A percentile compares a stretch with the other conserved stretches of the same genome.
Evolutionary conservation across 2,329 filamentous ascomycete species (phyloP).

Genomic region (Aspergillus tubingensis): DNA sequence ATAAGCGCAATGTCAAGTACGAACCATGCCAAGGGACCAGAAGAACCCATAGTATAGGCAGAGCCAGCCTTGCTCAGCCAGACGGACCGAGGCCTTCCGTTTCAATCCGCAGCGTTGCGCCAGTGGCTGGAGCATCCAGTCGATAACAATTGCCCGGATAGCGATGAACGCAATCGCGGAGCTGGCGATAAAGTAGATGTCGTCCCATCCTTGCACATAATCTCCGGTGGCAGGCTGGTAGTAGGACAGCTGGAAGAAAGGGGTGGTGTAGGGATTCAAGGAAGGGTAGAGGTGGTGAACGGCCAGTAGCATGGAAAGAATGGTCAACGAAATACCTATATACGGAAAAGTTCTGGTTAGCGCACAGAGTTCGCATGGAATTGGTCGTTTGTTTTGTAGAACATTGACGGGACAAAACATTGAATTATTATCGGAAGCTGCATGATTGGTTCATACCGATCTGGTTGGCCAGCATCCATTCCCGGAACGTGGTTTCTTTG

Average conservation of each 20-base stretch:
- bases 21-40: conserved; percentile 81
- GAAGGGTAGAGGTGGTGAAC: conserved; percentile 81
- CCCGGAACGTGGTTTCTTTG: conserved; percentile 46
- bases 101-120: conserved; percentile 72
- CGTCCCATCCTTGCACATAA: conserved; percentile 78
- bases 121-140: conserved; percentile 79
- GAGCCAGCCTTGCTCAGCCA: conserved; percentile 94
- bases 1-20: conserved; percentile 31
- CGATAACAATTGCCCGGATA: conserved; percentile 79
- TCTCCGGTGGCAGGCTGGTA: conserved; percentile 67
- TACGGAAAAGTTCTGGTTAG: conserved; percentile 4
- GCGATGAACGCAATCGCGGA: conserved; percentile 86
- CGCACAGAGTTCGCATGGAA: neutral
- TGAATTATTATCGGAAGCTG: neutral
- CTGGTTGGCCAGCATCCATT: conserved; percentile 76
- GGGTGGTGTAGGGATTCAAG: conserved; percentile 74
- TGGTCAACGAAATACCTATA: conserved; percentile 79
- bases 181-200: conserved; percentile 73
- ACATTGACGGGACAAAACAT: neutral
- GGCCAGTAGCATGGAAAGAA: conserved; percentile 78
- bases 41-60: conserved; percentile 79
- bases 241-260: conserved; percentile 87
- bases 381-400: neutral
- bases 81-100: conserved; percentile 77
- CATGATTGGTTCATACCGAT: conserved; percentile 61